These are phyloP conservation scores for Leccinum fibrillosum DNA, from an alignment of 768 basidiomycete genomes.

Conservation along the genomic window DNA sequence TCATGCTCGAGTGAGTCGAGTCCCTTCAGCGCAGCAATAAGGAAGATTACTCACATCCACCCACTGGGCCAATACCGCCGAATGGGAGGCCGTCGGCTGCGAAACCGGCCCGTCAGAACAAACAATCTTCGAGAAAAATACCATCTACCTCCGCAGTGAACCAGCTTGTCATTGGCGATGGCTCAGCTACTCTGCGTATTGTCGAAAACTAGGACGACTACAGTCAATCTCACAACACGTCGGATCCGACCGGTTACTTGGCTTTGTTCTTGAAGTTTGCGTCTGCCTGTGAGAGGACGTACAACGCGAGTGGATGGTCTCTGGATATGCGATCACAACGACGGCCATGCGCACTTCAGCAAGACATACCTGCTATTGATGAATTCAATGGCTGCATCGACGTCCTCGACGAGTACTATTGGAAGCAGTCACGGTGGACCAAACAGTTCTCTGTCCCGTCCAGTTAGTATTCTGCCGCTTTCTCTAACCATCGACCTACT, in stretches of 20 bases:
- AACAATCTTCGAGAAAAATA: not conserved
- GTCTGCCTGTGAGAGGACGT: constrained; percentile 60
- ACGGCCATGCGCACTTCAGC: not conserved
- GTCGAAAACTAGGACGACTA: constrained; percentile 48
- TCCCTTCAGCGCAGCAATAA: too few relatives aligned
- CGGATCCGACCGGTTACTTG: constrained; percentile 19
- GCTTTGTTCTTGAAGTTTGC: constrained; percentile 58
- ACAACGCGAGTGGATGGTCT: constrained; percentile 72
- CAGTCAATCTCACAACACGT: not conserved
- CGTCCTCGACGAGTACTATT: constrained; percentile 62
- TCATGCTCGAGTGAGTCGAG: too few relatives aligned
- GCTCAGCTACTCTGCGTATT: constrained; percentile 71
- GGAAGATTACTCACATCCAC: not conserved
- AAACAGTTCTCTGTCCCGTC: constrained; percentile 65
- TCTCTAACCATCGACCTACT: constrained; percentile 42
- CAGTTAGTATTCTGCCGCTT: not conserved
- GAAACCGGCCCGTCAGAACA: not conserved
- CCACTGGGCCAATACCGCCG: constrained; percentile 55
- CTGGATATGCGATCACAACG: constrained; percentile 31
- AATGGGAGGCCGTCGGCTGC: constrained; percentile 65
- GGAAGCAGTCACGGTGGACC: constrained; percentile 66
- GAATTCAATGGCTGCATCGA: constrained; percentile 70
- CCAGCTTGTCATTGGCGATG: constrained; percentile 63
- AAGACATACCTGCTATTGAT: constrained; percentile 53
- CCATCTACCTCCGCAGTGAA: constrained; percentile 51